phyloP scores from a whole-genome alignment of 2,329 filamentous ascomycete species.

The Endocalyx cinctus region DNA sequence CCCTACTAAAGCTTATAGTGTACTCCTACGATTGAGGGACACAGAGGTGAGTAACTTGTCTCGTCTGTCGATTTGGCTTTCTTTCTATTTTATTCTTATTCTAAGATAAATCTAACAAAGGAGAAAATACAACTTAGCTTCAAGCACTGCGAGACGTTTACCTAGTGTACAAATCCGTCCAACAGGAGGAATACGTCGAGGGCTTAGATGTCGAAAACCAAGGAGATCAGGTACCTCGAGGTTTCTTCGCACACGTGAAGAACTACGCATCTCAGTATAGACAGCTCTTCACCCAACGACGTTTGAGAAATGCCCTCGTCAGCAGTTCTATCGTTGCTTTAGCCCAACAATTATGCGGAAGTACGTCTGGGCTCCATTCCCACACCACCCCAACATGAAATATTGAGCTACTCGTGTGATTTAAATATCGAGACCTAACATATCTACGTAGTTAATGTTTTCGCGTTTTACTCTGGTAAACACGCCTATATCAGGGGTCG shows the following conservation, averaged over 20 bases:
- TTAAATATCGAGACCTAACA: no score
- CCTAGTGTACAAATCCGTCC: slow-evolving; percentile 30
- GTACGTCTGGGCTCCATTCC: no score
- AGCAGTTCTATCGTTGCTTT: slow-evolving; percentile 28
- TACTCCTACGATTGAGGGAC: slow-evolving; percentile 31
- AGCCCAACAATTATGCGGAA: slow-evolving; percentile 30
- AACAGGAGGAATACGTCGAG: slow-evolving; percentile 15
- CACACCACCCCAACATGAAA: no score
- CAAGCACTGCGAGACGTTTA: slow-evolving; percentile 39
- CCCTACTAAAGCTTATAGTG: slow-evolving; percentile 28
- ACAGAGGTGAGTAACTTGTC: slow-evolving; percentile 28
- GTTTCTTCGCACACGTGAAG: slow-evolving; percentile 10
- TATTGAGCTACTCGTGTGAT: no score
- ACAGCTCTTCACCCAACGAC: slow-evolving; percentile 18
- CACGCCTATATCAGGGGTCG: no score
- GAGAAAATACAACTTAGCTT: slow-evolving; percentile 21
- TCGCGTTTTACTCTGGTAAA: slow-evolving; percentile 42
- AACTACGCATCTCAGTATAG: slow-evolving; percentile 16
- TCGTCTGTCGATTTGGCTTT: no score
- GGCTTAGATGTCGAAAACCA: slow-evolving; percentile 5
- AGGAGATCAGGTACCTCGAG: slow-evolving; percentile 6
- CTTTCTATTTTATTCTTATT: no score
- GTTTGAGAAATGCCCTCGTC: slow-evolving; percentile 26
- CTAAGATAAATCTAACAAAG: background rate
- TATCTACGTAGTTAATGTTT: slow-evolving; percentile 31